Evolutionary conservation across 1,139 yeast genomes (phyloP).

Genomic region (Lodderomyces jiufengensis): DNA sequence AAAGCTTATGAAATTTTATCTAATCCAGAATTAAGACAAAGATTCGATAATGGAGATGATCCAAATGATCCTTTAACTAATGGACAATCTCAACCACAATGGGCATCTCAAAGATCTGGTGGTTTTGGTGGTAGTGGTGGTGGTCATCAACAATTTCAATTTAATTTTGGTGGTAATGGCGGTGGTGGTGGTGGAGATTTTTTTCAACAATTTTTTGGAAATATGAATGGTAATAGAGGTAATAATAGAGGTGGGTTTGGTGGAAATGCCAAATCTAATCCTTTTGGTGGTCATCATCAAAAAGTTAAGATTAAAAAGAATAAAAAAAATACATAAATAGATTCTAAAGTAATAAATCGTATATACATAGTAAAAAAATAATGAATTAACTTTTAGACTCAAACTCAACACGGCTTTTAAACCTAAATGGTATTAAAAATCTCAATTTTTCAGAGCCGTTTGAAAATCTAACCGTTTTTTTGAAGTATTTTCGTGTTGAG

Average conservation of each 20-base stretch:
- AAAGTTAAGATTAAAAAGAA: conserved; percentile 20
- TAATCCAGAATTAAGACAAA: conserved; percentile 56
- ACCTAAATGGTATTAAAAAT: no score
- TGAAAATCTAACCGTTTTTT: no score
- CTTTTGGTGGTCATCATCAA: conserved; percentile 14
- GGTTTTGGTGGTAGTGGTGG: conserved; percentile 12
- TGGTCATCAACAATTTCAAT: conserved; percentile 15
- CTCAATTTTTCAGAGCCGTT: no score
- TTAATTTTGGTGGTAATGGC: conserved; percentile 14
- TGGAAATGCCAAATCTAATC: conserved; percentile 11
- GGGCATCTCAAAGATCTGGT: conserved; percentile 9
- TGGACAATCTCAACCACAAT: conserved; percentile 17
- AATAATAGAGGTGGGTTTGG: conserved; percentile 14
- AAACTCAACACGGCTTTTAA: no score
- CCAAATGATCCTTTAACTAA: conserved; percentile 43
- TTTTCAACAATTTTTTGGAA: conserved; percentile 9
- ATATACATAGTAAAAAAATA: no score
- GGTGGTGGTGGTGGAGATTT: conserved; percentile 12
- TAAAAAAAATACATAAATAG: conserved; percentile 7
- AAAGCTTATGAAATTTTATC: conserved; percentile 88
- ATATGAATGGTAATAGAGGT: conserved; percentile 8
- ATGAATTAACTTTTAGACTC: no score
- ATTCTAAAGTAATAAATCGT: no score
- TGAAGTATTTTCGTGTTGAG: no score
- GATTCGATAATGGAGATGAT: conserved; percentile 68